Base-by-base conservation (phyloP, 225 moss, liverwort and hornwort species). In the Straminergon stramineum region DNA sequence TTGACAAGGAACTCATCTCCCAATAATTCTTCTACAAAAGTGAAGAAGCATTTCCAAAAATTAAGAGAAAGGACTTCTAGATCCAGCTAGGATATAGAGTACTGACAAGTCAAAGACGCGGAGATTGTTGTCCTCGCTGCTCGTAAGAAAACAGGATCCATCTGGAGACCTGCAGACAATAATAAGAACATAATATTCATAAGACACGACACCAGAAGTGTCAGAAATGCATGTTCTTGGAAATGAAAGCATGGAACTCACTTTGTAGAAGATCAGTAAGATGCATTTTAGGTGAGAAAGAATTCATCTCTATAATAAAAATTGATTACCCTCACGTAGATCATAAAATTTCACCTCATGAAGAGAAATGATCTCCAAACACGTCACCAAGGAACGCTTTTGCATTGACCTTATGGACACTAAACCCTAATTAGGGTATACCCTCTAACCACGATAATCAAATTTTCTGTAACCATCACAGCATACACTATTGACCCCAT, bases 61-160 rank as follows among this genome's bases (percentile, higher is more conserved):
- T 28, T 71, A 52, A 48, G n/a, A 41, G 21, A 62, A 41, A 51
- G 51, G 26, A 45, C 32, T 63, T 32, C 22, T 82, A 43, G 10
- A 69, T 76, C 61, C 18, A 89, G 81, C 26, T 41, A 69, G 45
- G 57, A 48, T 68, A 81, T 28, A 89, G 82, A 69, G 62, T 85
- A 92, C 95, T 95, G 87, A 97, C 96, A 97, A 92, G 87, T 97
- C 97, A 93, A 97, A 97, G 83, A 94, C 91, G 82, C 91, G 94
- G 51, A 99, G 97, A 87, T 91, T 96, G 92, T 97, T 97, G 93
- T 97, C 95, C 85, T 99, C 99, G 90, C 94, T 96, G 87, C 95
- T 97, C 68, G 97, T 97, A 87, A 97, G 86, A 73, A 99, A 97
- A 91, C 96, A 97, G 68, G 97, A 97, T 82, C 99, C 99, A 91